Evolutionary conservation across 495 filamentous ascomycete genomes (phyloP), one percentile per base, ranked within the genome.

Genomic region (Podospora sp.): DNA sequence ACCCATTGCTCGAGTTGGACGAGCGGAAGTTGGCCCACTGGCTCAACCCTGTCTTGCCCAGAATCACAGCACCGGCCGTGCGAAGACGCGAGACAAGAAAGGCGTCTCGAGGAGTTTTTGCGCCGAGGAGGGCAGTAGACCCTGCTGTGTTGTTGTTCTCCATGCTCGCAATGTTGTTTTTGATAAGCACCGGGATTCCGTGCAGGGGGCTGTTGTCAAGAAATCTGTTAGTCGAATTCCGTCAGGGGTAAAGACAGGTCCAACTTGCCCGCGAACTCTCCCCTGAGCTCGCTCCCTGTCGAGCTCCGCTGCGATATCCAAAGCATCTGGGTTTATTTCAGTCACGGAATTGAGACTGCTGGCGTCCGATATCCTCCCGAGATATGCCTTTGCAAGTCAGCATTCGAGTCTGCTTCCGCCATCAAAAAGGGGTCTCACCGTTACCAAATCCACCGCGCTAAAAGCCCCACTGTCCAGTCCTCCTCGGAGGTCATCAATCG

Each of bases 321-420:
- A 20, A 9, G 82, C 82, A 69, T 80, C 76, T 6, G 79, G 78
- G 66, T 82, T 84, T 25, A 78, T 66, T 63, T 83, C 80, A 7
- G 72, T 74, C 12, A 84, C 78, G 16, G 77, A 74, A 56, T 76
- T 69, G 53, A 83, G 69, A 14, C 76, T 72, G 69, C 87, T 88
- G 65, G 85, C 82, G 65, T 87, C 82, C 21, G 76, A 61, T 60
- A 88, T 87, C 1, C 87, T 79, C 16, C 67, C 73, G 5, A 83
- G 68, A 71, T 90, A 88, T 33, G 68, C 66, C 68, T 72, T 20
- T 5, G 21, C 20, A 26, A 36, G n/a, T 21, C 14, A 33, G 16
- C 7, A 36, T 20, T n/a, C 20, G 9, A 35, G 57, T 5, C 0
- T 14, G 27, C 8, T 18, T 35, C 14, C 6, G 20, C 26, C 3